Conservation (phyloP, 176 grass and related monocot genomes). For the Phoenix dactylifera region DNA sequence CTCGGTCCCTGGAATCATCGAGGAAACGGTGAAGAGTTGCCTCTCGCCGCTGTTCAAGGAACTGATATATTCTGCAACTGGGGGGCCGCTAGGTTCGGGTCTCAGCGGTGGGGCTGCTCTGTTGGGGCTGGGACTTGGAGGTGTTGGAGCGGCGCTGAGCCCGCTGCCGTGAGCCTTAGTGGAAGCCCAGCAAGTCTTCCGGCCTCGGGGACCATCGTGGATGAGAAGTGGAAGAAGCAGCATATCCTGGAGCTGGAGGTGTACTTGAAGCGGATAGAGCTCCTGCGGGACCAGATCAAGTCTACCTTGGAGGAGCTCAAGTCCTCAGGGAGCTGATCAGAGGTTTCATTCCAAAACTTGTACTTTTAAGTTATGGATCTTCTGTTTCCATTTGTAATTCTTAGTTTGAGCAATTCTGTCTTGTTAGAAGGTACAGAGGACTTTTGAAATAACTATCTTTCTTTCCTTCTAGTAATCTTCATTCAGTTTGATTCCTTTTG, state of each 20-base stretch:
- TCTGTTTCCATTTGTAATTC: too few species aligned
- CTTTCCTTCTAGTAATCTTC: too few species aligned
- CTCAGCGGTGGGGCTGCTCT: constrained; percentile 4
- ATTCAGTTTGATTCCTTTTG: too few species aligned
- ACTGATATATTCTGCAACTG: constrained; percentile 41
- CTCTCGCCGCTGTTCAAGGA: constrained; percentile 74
- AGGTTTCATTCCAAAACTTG: constrained; percentile 9
- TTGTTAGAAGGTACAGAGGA: too few species aligned
- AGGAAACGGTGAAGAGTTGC: constrained; percentile 41
- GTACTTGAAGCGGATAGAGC: constrained; percentile 69
- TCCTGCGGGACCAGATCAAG: constrained; percentile 53
- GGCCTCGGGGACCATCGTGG: neutral
- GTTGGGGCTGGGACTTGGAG: constrained; percentile 30
- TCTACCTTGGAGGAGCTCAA: constrained; percentile 44
- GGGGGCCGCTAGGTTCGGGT: constrained; percentile 15
- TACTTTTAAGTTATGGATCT: neutral
- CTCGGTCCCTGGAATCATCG: constrained; percentile 20
- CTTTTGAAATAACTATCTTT: too few species aligned
- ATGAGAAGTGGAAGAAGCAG: constrained; percentile 74
- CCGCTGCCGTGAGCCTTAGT: constrained; percentile 1
- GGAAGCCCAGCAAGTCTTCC: neutral
- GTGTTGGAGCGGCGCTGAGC: constrained; percentile 16
- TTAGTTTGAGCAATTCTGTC: too few species aligned
- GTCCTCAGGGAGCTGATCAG: constrained; percentile 29
- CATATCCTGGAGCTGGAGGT: constrained; percentile 83